Conservation (phyloP, 2,329 filamentous ascomycete species). For the Phyllosticta paracitricarpa region DNA sequence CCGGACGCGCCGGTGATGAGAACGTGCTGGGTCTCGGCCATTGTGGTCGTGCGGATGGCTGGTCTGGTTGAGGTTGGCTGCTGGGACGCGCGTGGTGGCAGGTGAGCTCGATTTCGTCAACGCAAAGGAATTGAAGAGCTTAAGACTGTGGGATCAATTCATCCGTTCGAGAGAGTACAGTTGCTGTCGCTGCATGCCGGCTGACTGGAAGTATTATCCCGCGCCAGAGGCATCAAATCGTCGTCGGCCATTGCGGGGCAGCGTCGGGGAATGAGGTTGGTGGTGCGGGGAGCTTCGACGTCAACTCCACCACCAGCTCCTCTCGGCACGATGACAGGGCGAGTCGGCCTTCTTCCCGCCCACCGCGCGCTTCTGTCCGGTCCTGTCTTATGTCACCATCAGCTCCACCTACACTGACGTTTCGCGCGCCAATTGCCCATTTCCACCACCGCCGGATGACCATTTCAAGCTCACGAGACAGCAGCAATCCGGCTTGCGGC, state of each 20-base stretch:
- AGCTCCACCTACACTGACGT: background rate
- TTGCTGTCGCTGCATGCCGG: background rate
- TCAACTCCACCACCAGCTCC: background rate
- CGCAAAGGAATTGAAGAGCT: background rate
- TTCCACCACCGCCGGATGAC: background rate
- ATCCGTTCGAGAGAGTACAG: background rate
- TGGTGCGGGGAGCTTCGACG: background rate
- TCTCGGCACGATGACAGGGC: constrained; percentile 9
- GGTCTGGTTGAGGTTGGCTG: background rate
- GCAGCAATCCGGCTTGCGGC: background rate
- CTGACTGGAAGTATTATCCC: background rate
- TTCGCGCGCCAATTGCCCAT: background rate
- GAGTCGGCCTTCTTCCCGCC: constrained; percentile 7
- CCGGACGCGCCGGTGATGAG: constrained; percentile 15
- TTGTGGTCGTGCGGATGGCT: background rate
- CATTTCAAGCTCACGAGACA: background rate
- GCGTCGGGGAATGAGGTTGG: background rate
- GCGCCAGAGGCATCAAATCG: background rate
- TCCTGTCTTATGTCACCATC: background rate
- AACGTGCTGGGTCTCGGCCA: constrained; percentile 5
- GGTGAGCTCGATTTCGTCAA: background rate
- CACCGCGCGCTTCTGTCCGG: constrained; percentile 7
- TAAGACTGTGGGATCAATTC: background rate
- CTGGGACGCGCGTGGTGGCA: background rate
- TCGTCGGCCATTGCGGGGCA: constrained; percentile 3